Evolutionary conservation across 257 asterid genomes (phyloP).

Genomic region (Nicotiana benthamiana): DNA sequence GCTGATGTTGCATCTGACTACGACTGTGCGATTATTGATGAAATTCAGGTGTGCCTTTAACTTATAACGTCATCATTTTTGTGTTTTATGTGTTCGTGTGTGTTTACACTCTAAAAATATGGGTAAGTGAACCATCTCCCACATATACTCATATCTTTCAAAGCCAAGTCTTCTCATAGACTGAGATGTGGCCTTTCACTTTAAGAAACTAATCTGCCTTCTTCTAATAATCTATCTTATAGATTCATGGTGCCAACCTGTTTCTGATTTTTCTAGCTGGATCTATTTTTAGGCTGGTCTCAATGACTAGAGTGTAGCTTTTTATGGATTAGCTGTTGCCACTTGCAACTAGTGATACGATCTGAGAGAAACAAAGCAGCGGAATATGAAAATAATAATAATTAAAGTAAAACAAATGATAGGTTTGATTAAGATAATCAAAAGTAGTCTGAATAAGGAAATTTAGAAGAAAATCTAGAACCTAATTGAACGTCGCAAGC

Average conservation of each 20-base stretch:
- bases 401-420: too few relatives aligned
- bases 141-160: neutral
- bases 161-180: neutral
- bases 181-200: neutral
- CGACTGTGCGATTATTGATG: conserved; percentile 90
- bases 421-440: too few relatives aligned
- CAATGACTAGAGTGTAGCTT: neutral
- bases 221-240: neutral
- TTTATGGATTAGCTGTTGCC: neutral
- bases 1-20: conserved; percentile 62
- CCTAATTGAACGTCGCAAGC: too few relatives aligned
- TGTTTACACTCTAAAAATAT: neutral
- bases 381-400: too few relatives aligned
- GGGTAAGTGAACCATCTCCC: neutral
- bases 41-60: conserved; percentile 61
- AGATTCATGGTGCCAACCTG: neutral
- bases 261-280: neutral
- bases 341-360: neutral
- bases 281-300: neutral
- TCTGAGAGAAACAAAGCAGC: too few relatives aligned
- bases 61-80: neutral
- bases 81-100: neutral
- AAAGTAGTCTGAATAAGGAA: too few relatives aligned
- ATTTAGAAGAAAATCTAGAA: too few relatives aligned
- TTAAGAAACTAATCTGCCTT: neutral